phyloP scores from a whole-genome alignment of 2,329 filamentous ascomycete species.

The Dryadomyces sulphureus region DNA sequence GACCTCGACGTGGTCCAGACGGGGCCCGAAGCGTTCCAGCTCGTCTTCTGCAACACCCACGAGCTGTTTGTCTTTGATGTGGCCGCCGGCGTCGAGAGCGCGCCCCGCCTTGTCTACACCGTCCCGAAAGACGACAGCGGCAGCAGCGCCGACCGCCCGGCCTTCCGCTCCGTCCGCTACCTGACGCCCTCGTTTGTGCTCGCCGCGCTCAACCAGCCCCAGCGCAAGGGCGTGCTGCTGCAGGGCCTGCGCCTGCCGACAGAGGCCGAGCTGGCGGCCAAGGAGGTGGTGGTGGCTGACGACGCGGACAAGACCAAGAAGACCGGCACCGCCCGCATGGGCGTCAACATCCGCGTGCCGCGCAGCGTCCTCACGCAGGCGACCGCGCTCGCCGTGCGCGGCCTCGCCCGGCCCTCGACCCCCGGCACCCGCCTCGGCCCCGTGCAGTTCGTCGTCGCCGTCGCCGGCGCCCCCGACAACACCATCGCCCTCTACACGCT shows the following conservation, averaged over 20 bases:
- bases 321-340: background rate
- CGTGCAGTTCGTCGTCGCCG: constrained; percentile 65
- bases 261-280: background rate
- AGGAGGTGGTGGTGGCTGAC: constrained; percentile 6
- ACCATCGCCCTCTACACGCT: constrained; percentile 67
- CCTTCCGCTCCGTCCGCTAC: constrained; percentile 44
- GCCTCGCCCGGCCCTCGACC: constrained; percentile 43
- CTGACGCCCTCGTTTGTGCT: constrained; percentile 42
- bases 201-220: constrained; percentile 43
- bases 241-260: constrained; percentile 35
- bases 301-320: background rate
- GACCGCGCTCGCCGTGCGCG: constrained; percentile 62
- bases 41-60: constrained; percentile 67
- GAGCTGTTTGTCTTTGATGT: constrained; percentile 55
- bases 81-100: constrained; percentile 16
- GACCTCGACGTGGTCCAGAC: constrained; percentile 58
- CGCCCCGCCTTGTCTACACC: constrained; percentile 35
- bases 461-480: constrained; percentile 51
- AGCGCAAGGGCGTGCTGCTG: constrained; percentile 40
- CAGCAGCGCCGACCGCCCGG: constrained; percentile 27
- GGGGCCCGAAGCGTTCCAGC: constrained; percentile 45
- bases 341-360: constrained; percentile 32
- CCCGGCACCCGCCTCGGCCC: constrained; percentile 29
- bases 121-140: constrained; percentile 29
- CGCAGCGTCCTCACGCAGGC: constrained; percentile 52